Evolutionary conservation across 2,329 filamentous ascomycete genomes (phyloP).

Genomic region (Fusarium beomiforme): DNA sequence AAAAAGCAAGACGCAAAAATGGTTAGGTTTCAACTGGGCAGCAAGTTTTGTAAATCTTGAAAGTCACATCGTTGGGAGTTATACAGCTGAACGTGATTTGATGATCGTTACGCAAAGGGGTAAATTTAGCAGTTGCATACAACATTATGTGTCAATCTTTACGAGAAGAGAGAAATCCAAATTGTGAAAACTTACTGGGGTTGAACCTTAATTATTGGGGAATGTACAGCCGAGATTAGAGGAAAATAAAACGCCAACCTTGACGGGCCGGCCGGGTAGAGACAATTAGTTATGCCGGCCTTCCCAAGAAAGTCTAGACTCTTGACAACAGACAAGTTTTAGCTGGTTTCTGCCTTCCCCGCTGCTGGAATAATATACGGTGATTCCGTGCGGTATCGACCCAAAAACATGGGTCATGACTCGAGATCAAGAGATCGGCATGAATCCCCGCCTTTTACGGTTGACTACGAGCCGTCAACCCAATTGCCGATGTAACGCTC

Average conservation of each 20-base stretch:
- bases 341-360: neutral
- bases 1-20: neutral
- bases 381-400: neutral
- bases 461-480: neutral
- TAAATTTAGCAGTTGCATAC: neutral
- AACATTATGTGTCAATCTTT: neutral
- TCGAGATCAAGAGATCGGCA: neutral
- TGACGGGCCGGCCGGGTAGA: neutral
- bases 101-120: neutral
- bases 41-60: neutral
- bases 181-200: neutral
- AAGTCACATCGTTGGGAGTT: neutral
- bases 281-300: neutral
- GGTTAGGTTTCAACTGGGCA: constrained; percentile 1
- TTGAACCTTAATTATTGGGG: neutral
- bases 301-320: neutral
- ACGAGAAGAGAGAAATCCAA: neutral
- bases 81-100: neutral
- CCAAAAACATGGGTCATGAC: neutral
- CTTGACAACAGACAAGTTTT: too few relatives aligned
- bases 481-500: neutral
- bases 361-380: neutral
- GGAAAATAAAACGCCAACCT: neutral
- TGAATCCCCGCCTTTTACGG: neutral
- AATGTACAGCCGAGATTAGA: neutral